These are phyloP conservation scores for Ceratocystiopsis brevicomis DNA, from an alignment of 2,329 filamentous ascomycete genomes.

Conservation along the genomic window DNA sequence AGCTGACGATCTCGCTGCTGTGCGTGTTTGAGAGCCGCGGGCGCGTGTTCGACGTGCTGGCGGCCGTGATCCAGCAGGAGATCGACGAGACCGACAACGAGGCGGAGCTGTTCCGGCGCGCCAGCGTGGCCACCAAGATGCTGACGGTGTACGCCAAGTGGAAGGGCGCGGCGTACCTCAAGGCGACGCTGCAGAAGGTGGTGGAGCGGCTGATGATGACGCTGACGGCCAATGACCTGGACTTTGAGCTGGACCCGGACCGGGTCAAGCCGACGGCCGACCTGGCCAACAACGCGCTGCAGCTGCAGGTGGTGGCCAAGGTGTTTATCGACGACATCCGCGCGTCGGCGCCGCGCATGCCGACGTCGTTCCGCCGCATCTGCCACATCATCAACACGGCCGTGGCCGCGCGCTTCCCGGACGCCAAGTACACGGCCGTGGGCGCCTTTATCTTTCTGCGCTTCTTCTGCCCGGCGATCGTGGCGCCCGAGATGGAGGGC, in stretches of 20 bases:
- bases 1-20: conserved; percentile 46
- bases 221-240: conserved; percentile 45
- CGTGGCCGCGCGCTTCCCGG: conserved; percentile 44
- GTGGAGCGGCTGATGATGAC: conserved; percentile 47
- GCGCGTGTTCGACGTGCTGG: conserved; percentile 41
- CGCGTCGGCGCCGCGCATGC: conserved; percentile 40
- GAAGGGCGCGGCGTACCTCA: conserved; percentile 47
- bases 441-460: conserved; percentile 53
- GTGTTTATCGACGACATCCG: conserved; percentile 56
- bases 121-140: conserved; percentile 55
- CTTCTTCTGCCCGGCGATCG: conserved; percentile 56
- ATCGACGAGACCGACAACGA: conserved; percentile 53
- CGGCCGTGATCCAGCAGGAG: conserved; percentile 49
- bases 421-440: conserved; percentile 54
- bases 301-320: conserved; percentile 47
- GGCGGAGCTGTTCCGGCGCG: conserved; percentile 45
- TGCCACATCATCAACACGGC: conserved; percentile 47
- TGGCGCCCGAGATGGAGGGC: conserved; percentile 48
- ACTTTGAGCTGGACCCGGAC: conserved; percentile 48
- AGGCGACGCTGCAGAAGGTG: conserved; percentile 45
- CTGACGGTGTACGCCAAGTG: conserved; percentile 53
- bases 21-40: conserved; percentile 53
- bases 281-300: conserved; percentile 44
- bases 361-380: conserved; percentile 44
- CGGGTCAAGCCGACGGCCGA: conserved; percentile 41